Percentiles rank a stretch among this genome's conserved stretches.
Conservation (phyloP, 345 rosid genomes). For the Moricandia moricandioides region DNA sequence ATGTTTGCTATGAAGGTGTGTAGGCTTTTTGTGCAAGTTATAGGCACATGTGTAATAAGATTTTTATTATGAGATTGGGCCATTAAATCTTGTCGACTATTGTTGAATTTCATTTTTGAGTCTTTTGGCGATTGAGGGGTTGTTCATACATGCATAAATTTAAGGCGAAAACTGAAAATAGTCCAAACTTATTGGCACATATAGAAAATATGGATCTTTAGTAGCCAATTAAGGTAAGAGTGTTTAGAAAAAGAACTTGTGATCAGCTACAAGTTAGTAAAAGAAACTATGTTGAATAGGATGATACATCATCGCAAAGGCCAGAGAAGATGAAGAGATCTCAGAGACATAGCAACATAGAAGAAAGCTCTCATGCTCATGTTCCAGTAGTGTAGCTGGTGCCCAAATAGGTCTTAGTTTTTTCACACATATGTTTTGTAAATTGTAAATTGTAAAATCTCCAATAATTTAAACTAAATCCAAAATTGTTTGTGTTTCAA, state of each 20-base stretch:
- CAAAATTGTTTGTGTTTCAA: too few relatives aligned
- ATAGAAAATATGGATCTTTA: neutral
- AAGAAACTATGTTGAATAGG: slow-evolving; percentile 46
- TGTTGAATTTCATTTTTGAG: neutral
- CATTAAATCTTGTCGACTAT: neutral
- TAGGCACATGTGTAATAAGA: neutral
- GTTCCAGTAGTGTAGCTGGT: slow-evolving; percentile 63
- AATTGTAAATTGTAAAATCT: too few relatives aligned
- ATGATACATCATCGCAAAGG: slow-evolving; percentile 39
- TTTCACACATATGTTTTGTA: too few relatives aligned
- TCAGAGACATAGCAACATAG: slow-evolving; percentile 39
- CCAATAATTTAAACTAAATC: too few relatives aligned
- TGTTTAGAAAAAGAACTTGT: neutral
- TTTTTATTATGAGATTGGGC: neutral
- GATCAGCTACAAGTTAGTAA: neutral
- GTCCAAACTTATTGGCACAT: neutral
- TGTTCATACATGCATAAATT: neutral
- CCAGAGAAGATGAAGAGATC: slow-evolving; percentile 49
- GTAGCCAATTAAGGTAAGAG: too few relatives aligned
- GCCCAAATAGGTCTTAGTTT: neutral
- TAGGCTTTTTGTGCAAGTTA: neutral
- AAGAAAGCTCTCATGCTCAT: slow-evolving; percentile 58
- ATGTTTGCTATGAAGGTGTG: neutral
- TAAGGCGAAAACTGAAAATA: neutral
- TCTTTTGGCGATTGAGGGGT: neutral